Evolutionary conservation across 2,329 filamentous ascomycete genomes (phyloP).

Genomic region (Macrophomina pseudophaseolina): DNA sequence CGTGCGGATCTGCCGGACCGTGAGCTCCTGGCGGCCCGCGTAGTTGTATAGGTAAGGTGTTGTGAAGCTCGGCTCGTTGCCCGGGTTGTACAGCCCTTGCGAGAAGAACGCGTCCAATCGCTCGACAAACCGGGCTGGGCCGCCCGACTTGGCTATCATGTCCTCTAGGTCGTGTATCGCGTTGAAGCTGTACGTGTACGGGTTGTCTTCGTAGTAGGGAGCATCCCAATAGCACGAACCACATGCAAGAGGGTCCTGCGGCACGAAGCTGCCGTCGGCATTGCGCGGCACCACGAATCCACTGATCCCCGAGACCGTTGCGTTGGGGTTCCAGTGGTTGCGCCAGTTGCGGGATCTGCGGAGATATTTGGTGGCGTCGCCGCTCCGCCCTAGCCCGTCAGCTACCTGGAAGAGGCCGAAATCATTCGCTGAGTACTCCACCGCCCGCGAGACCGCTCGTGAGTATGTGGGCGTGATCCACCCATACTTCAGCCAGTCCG

Average conservation of each 20-base stretch:
- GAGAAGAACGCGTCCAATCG: constrained; percentile 67
- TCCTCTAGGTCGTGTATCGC: constrained; percentile 68
- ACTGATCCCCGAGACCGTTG: constrained; percentile 63
- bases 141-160: constrained; percentile 62
- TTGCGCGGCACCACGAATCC: constrained; percentile 71
- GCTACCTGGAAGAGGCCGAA: constrained; percentile 71
- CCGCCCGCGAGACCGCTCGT: constrained; percentile 66
- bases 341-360: constrained; percentile 70
- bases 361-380: constrained; percentile 62
- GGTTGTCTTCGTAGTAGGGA: constrained; percentile 62
- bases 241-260: constrained; percentile 58
- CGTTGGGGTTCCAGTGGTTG: constrained; percentile 70
- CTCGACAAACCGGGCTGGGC: constrained; percentile 58
- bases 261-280: constrained; percentile 54
- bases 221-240: constrained; percentile 69
- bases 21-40: constrained; percentile 65
- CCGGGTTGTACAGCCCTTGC: constrained; percentile 67
- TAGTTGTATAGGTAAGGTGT: constrained; percentile 74
- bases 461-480: constrained; percentile 68
- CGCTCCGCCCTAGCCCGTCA: constrained; percentile 42
- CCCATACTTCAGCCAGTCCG: constrained; percentile 69
- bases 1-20: constrained; percentile 62
- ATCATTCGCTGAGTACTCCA: constrained; percentile 73
- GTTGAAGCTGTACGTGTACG: constrained; percentile 71
- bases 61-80: constrained; percentile 71